Base-by-base conservation (phyloP, 495 filamentous ascomycete species). In the Penicillium nucicola region DNA sequence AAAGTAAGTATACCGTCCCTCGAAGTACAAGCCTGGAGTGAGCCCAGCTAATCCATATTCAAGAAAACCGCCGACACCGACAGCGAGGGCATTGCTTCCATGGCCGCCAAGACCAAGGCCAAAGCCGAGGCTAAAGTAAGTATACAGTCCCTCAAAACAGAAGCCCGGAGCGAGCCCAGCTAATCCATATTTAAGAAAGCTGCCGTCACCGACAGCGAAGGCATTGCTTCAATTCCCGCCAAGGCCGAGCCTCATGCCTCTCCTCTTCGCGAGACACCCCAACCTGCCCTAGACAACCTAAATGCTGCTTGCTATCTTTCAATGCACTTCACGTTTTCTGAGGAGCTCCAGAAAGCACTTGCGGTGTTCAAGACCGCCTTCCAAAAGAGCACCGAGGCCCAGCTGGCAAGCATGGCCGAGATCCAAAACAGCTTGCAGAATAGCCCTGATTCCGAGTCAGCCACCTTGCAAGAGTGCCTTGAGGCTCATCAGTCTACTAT, bases 331-430 rank as follows among this genome's bases (percentile, higher is more conserved):
- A 48, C 53, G 4, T 53, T 50, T n/a, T 33, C 50, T 25, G 38
- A 23, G 0, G 48, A 64, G 35, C 46, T 68, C 14, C 45, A 48
- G 17, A 8, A 17, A 28, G 39, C 15, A 7, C 22, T 66, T 17
- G 46, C 56, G 23, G 55, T 57, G 7, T 64, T 54, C 23, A 31
- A 60, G 23, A 30, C 14, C 9, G 48, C 51, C 19, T 56, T 48
- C 34, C 9, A 23, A 12, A 40, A 32, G 13, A 36, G 46, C 5
- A 36, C 56, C 18, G 17, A 50, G 34, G 48, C 60, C 23, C 25
- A 28, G 25, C 5, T 5, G 1, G 25, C 25, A 8, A 28, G 25
- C 25, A 28, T 28, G 25, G 25, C 25, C 25, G 25, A 28, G 7
- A 4, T 28, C 0, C 5, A 28, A 9, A 9, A 28, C 25, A 40